Conservation (phyloP, 169 alveolate genomes). For the Plasmodium vivax region DNA sequence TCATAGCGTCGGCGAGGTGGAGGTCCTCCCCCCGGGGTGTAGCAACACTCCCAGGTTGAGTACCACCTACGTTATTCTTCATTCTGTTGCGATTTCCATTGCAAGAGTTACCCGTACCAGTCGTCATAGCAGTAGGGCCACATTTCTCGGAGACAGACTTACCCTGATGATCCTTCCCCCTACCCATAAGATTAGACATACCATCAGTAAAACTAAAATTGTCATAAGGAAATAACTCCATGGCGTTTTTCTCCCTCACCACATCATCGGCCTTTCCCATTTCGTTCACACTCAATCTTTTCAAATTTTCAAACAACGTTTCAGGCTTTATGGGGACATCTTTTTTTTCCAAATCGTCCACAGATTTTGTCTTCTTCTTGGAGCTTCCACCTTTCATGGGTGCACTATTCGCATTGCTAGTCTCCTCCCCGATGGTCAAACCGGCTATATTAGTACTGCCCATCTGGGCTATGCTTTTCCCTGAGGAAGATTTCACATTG, state of each 20-base stretch:
- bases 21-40: not conserved
- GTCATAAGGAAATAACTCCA: not conserved
- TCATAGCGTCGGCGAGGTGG: not conserved
- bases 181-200: not conserved
- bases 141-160: not conserved
- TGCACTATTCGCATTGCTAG: conserved; percentile 3
- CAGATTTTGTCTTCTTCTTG: not conserved
- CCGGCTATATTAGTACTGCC: not conserved
- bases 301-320: not conserved
- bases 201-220: not conserved
- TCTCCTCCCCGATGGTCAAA: not conserved
- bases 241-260: not conserved
- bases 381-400: not conserved
- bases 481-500: not conserved
- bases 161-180: not conserved
- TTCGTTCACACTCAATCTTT: not conserved
- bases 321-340: not conserved
- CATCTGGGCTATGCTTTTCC: not conserved
- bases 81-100: not conserved
- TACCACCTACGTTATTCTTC: not conserved
- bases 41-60: not conserved
- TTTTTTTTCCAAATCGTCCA: not conserved
- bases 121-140: not conserved
- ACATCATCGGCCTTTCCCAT: not conserved
- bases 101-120: not conserved